Evolutionary conservation across 176 grass and related monocot genomes (phyloP), one percentile per base, ranked within the genome.

Genomic region (Paspalum notatum): DNA sequence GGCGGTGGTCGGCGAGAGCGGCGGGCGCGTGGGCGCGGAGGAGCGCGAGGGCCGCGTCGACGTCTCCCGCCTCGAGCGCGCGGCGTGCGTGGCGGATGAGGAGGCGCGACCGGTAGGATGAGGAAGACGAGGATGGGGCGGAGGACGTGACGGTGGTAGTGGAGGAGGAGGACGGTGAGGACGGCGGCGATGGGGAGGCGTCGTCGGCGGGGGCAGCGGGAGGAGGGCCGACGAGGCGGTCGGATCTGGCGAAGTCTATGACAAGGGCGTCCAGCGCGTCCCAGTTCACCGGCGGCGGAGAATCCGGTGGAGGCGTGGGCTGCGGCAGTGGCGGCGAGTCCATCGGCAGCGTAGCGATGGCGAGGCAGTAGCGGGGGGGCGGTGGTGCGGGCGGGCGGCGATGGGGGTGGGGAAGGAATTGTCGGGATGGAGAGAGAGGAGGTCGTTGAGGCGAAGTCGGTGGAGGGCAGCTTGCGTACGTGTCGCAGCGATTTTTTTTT

Each of bases 1-100:
- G 84, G 53, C 96, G 96, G 75, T 89, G 92, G 79, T 95, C 92
- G 71, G 85, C 79, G 44, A 99, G 88, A 57, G 87, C 75, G n/a
- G 66, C 82, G 22, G 96, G 96, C 21, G 90, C 86, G 81, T 90
- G 84, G 60, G 72, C 62, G 18, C 89, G 93, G 78, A 99, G 87
- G 75, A 84, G 88, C 58, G 80, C 82, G 82, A 99, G 54, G 51
- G 93, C 93, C 12, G 85, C 88, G 39, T 99, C 92, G 44, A 95
- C 83, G 66, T 99, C 89, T 9, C 96, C 96, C 15, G 22, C 45
- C 93, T 99, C 92, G 62, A 94, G 83, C 43, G 82, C 83, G 27
- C 86, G 65, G 57, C 92, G 83, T 64, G 86, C 82, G 65, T 64
- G 80, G 64, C 80, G 80, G 79, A 94, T 94, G 79, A 94, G 72